These are phyloP conservation scores for Microbotryum violaceum DNA, from an alignment of 1,284 basidiomycete genomes.

Conservation along the genomic window DNA sequence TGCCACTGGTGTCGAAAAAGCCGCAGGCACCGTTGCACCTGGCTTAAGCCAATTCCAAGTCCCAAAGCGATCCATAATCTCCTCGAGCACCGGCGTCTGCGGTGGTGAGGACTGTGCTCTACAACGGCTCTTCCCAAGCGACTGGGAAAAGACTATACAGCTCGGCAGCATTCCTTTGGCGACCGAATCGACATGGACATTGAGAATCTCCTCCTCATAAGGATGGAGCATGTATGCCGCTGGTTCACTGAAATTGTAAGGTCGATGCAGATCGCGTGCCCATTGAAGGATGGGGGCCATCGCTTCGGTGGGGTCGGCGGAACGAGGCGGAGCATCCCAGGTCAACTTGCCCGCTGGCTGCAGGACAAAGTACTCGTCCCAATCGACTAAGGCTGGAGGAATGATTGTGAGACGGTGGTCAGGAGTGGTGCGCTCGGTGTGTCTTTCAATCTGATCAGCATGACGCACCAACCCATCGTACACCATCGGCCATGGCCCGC, in stretches of 20 bases:
- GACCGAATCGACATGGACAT: background rate
- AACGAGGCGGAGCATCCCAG: background rate
- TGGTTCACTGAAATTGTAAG: background rate
- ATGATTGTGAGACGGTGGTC: background rate
- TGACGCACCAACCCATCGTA: too few relatives aligned
- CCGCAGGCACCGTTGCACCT: background rate
- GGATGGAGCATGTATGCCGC: background rate
- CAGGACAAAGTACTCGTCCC: background rate
- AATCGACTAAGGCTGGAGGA: background rate
- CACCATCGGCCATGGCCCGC: too few relatives aligned
- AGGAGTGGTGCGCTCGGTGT: background rate
- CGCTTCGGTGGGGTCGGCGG: too few relatives aligned
- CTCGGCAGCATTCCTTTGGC: background rate
- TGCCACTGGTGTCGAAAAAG: too few relatives aligned
- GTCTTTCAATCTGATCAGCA: too few relatives aligned
- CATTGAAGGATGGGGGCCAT: too few relatives aligned
- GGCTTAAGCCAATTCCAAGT: constrained; percentile 2
- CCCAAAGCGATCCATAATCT: background rate
- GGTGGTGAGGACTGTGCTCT: background rate
- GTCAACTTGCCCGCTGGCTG: background rate
- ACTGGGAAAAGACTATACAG: background rate
- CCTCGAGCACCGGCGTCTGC: background rate
- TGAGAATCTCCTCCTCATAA: background rate
- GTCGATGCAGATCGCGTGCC: background rate
- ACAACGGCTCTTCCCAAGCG: background rate